Evolutionary conservation across 176 grass and related monocot genomes (phyloP).

Genomic region (Lolium multiflorum): DNA sequence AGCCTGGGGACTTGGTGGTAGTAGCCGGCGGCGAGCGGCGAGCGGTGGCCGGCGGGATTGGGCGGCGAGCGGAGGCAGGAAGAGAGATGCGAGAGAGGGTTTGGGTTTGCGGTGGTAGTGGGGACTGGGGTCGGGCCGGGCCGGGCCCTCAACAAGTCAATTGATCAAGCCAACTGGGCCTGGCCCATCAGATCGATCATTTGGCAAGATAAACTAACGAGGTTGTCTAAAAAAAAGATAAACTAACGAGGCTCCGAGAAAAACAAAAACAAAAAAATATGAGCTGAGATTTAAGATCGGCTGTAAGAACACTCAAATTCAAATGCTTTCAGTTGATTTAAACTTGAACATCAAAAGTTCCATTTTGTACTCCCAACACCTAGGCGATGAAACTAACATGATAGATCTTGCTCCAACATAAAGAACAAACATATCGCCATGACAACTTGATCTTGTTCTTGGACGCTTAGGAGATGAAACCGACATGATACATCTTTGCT

Average conservation of each 20-base stretch:
- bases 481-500: not conserved
- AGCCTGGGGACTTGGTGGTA: not conserved
- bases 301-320: not conserved
- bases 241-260: too few species aligned
- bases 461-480: not conserved
- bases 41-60: not conserved
- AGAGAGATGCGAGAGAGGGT: conserved; percentile 9
- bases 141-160: not conserved
- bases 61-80: conserved; percentile 1
- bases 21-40: not conserved
- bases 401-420: not conserved
- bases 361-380: not conserved
- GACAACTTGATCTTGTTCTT: too few species aligned
- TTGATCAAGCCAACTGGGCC: not conserved
- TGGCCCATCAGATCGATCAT: not conserved
- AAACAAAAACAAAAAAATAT: not conserved
- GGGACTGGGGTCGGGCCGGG: not conserved
- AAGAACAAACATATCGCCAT: too few species aligned
- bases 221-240: too few species aligned
- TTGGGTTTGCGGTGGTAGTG: not conserved
- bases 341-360: not conserved
- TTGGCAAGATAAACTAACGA: too few species aligned
- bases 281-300: not conserved
- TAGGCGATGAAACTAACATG: not conserved
- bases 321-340: not conserved